Evolutionary conservation across 2,329 filamentous ascomycete species (phyloP), one percentile per base, ranked within the genome.

Genomic region (Ramichloridium luteum): DNA sequence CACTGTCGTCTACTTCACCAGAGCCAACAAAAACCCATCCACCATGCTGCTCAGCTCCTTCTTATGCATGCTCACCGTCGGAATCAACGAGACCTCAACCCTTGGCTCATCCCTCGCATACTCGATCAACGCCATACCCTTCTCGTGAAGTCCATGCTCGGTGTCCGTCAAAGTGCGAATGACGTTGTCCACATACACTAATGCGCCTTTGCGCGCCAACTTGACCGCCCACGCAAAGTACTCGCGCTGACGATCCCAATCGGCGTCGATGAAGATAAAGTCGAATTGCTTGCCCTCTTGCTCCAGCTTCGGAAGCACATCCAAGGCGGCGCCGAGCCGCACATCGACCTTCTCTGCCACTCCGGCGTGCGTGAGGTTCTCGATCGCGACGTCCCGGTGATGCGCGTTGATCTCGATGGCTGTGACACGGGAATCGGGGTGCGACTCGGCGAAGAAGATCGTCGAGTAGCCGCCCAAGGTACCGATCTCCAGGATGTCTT

Each of bases 381-480:
- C 33, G 11, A 39, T 2, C 4, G 68, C 65, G 2, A 71, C 60
- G 1, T 60, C 50, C 0, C 59, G 60, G 32, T 66, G 58, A 14
- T 64, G 54, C 1, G 55, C 43, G 35, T 68, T 46, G 20, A 67
- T 56, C 42, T 74, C 69, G 29, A 74, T 57, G 28, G 58, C 69
- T 0, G 64, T 70, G 11, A 73, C 59, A 12, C 58, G 46, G 4
- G 57, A 43, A 13, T 51, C 45, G 0, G 56, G 53, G 8, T 47
- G 50, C 9, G 53, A 45, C 13, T 48, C 48, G 3, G 67, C 67
- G 29, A 74, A 56, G 58, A 64, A 72, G 32, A 72, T 66, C 10
- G 64, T 60, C 13, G 16, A 23, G 25, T 70, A 73, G 5, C 61
- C 69, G 9, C 68, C 68, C 15, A 74, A 47, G 0, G 67, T 72